Evolutionary conservation across 805 yeast species (phyloP).

Genomic region (Barnettozyma salicaria): DNA sequence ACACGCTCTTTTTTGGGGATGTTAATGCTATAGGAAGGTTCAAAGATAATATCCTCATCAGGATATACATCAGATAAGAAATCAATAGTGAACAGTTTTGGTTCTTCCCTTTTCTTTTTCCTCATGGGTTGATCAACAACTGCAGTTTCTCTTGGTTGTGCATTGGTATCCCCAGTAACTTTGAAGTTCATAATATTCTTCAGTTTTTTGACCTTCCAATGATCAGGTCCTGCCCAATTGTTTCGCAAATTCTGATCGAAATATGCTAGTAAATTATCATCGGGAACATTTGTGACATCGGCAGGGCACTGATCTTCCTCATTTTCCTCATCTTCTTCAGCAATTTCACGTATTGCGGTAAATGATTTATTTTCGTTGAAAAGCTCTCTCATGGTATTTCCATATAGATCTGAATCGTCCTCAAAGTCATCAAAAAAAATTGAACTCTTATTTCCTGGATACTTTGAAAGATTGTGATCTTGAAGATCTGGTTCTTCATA

Average conservation of each 20-base stretch:
- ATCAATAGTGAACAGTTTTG: conserved; percentile 36
- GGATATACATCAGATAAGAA: conserved; percentile 30
- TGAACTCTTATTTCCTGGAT: conserved; percentile 24
- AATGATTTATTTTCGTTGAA: conserved; percentile 22
- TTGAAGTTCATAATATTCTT: conserved; percentile 31
- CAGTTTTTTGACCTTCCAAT: conserved; percentile 74
- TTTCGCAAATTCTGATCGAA: conserved; percentile 64
- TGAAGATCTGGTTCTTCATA: conserved; percentile 1
- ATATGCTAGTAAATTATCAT: conserved; percentile 65
- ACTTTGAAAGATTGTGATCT: conserved; percentile 16
- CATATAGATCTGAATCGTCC: conserved; percentile 22
- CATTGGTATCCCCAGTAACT: conserved; percentile 1
- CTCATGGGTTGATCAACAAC: neutral
- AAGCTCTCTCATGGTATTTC: conserved; percentile 23
- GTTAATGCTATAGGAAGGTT: conserved; percentile 22
- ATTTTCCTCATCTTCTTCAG: conserved; percentile 16
- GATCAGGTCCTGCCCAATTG: conserved; percentile 90
- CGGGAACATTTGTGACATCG: conserved; percentile 33
- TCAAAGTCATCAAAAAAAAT: conserved; percentile 24
- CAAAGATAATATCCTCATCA: conserved; percentile 38
- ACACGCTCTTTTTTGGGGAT: conserved; percentile 39
- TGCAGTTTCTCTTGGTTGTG: neutral
- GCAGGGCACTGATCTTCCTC: conserved; percentile 14
- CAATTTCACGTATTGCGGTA: conserved; percentile 10
- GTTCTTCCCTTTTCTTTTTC: conserved; percentile 18